Conservation (phyloP, 2,329 filamentous ascomycete species). For the Aspergillus transmontanensis region DNA sequence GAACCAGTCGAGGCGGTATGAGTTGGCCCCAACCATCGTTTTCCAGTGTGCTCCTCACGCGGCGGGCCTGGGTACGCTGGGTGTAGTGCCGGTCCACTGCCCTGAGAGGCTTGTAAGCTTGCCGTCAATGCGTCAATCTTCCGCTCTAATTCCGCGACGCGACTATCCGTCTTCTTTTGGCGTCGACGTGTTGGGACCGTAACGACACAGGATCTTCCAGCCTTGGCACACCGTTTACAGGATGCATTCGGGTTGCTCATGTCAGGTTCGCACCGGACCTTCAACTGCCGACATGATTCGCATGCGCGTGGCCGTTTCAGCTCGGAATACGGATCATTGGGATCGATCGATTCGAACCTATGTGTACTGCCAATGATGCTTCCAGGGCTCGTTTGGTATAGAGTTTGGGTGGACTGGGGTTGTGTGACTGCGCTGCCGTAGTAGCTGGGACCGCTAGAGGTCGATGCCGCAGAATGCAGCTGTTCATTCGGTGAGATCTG, state of each 20-base stretch:
- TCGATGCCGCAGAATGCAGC: constrained; percentile 18
- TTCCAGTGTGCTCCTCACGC: constrained; percentile 43
- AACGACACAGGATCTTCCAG: constrained; percentile 74
- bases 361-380: background rate
- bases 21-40: constrained; percentile 30
- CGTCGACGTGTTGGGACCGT: constrained; percentile 76
- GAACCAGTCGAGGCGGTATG: constrained; percentile 10
- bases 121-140: constrained; percentile 89
- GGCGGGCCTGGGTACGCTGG: constrained; percentile 26
- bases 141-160: constrained; percentile 87
- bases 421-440: constrained; percentile 11
- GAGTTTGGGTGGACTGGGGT: constrained; percentile 11
- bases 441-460: constrained; percentile 13
- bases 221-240: constrained; percentile 78
- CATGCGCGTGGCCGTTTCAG: constrained; percentile 71
- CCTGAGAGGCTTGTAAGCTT: constrained; percentile 64
- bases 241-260: constrained; percentile 62
- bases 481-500: constrained; percentile 18
- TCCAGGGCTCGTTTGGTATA: constrained; percentile 7
- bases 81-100: constrained; percentile 23
- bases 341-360: constrained; percentile 15
- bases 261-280: constrained; percentile 84
- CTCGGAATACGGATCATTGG: constrained; percentile 43
- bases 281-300: constrained; percentile 73
- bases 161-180: constrained; percentile 88